phyloP scores from a whole-genome alignment of 805 yeast genomes.

The Maudiozyma bulderi region DNA sequence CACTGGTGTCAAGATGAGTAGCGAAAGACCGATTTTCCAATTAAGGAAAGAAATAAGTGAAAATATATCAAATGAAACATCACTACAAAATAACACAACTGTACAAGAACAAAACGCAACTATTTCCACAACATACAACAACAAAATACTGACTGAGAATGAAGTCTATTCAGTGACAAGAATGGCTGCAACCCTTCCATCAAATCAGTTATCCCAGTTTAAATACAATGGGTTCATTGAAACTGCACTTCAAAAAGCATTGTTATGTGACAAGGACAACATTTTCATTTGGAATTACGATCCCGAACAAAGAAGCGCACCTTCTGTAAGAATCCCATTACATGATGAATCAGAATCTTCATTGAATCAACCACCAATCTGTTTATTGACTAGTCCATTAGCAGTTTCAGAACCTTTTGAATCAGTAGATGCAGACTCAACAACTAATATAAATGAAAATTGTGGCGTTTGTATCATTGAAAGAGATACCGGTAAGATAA shows the following conservation, averaged over 20 bases:
- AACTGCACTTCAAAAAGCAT: conserved; percentile 34
- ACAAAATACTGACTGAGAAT: conserved; percentile 23
- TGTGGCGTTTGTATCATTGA: conserved; percentile 70
- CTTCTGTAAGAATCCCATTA: conserved; percentile 19
- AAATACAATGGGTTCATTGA: conserved; percentile 27
- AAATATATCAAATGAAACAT: background rate
- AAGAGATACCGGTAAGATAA: conserved; percentile 46
- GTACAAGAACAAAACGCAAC: background rate
- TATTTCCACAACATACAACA: background rate
- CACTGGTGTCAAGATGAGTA: too few relatives aligned
- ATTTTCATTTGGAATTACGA: conserved; percentile 62
- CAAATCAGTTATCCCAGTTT: background rate
- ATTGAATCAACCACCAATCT: conserved; percentile 13
- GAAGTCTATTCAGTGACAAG: conserved; percentile 21
- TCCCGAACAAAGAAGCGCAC: conserved; percentile 51
- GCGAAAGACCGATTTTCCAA: conserved; percentile 16
- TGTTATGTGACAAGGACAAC: conserved; percentile 39
- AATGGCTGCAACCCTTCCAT: conserved; percentile 15
- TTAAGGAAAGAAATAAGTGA: conserved; percentile 24
- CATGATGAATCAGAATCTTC: conserved; percentile 17
- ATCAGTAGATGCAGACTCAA: background rate
- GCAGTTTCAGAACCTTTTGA: conserved; percentile 15
- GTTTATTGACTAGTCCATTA: conserved; percentile 25
- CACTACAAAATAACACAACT: background rate
- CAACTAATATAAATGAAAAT: background rate